phyloP scores from a whole-genome alignment of 1,284 basidiomycete genomes.

The Dichomitus squalens region DNA sequence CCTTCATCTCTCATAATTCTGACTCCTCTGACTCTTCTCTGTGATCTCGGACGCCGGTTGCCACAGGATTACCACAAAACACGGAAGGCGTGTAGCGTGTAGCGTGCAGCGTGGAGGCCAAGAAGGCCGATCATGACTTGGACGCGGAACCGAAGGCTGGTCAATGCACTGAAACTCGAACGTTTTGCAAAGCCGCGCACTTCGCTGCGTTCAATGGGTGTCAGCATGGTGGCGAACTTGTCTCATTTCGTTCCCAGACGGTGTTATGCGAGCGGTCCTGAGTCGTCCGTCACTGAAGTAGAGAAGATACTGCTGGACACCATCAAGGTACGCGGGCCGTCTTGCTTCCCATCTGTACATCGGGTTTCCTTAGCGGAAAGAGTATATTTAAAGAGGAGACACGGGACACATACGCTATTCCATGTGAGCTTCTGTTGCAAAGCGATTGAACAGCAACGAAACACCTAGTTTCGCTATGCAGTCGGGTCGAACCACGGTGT shows the following conservation, averaged over 20 bases:
- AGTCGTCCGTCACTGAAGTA: conserved; percentile 30
- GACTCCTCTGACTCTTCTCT: neutral
- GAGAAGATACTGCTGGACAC: conserved; percentile 69
- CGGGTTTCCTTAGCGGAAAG: neutral
- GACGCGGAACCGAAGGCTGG: conserved; percentile 14
- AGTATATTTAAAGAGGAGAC: neutral
- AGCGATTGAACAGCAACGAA: no score
- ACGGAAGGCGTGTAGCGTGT: neutral
- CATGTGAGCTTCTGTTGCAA: no score
- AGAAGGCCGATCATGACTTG: conserved; percentile 16
- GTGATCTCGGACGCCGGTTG: neutral
- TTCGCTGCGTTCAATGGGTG: neutral
- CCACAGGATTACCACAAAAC: neutral
- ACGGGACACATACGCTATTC: neutral
- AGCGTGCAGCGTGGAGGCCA: neutral
- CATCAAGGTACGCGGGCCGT: conserved; percentile 53
- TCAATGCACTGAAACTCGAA: neutral
- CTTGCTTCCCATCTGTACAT: neutral
- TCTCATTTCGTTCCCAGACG: neutral
- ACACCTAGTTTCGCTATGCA: no score
- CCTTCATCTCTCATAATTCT: neutral
- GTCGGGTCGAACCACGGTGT: no score
- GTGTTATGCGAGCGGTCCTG: conserved; percentile 6
- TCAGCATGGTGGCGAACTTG: neutral
- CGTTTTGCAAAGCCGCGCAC: neutral